phyloP scores from a whole-genome alignment of 768 basidiomycete species.

The Lactarius tabidus region DNA sequence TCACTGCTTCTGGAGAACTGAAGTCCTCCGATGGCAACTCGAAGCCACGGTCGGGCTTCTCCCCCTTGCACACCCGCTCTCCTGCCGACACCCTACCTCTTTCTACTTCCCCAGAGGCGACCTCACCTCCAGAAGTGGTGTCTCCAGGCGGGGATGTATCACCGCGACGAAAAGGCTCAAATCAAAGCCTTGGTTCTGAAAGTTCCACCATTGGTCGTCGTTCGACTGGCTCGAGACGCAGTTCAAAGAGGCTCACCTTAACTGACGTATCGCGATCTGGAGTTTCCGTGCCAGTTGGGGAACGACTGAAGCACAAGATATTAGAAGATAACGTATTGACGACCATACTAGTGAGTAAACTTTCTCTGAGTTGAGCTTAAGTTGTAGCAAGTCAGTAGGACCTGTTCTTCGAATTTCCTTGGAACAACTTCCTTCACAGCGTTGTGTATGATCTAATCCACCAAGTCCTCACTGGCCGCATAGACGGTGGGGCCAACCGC shows the following conservation, averaged over 20 bases:
- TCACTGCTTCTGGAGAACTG: slow-evolving; percentile 68
- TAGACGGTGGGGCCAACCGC: slow-evolving; percentile 79
- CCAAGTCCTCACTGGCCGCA: slow-evolving; percentile 86
- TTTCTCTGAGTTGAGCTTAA: slow-evolving; percentile 1
- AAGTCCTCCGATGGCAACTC: slow-evolving; percentile 19
- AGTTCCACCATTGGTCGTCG: slow-evolving; percentile 28
- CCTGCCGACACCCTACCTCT: slow-evolving; percentile 16
- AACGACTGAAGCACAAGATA: slow-evolving; percentile 74
- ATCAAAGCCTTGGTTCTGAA: slow-evolving; percentile 23
- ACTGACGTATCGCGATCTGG: slow-evolving; percentile 35
- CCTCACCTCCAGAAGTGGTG: neutral
- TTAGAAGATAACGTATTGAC: slow-evolving; percentile 68
- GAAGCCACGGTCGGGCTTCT: slow-evolving; percentile 5
- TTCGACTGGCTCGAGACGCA: slow-evolving; percentile 50
- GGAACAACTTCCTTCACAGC: slow-evolving; percentile 97
- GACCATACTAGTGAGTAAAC: slow-evolving; percentile 67
- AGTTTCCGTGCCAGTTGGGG: slow-evolving; percentile 56
- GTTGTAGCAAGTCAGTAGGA: slow-evolving; percentile 48
- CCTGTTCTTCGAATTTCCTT: slow-evolving; percentile 92
- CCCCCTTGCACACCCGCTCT: slow-evolving; percentile 17
- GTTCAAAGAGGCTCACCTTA: slow-evolving; percentile 44
- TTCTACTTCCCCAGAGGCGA: neutral
- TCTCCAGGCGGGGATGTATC: slow-evolving; percentile 5
- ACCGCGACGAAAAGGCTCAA: slow-evolving; percentile 20
- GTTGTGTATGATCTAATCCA: slow-evolving; percentile 95